phyloP scores from a whole-genome alignment of 2,329 filamentous ascomycete species.

The Botrytis aclada region DNA sequence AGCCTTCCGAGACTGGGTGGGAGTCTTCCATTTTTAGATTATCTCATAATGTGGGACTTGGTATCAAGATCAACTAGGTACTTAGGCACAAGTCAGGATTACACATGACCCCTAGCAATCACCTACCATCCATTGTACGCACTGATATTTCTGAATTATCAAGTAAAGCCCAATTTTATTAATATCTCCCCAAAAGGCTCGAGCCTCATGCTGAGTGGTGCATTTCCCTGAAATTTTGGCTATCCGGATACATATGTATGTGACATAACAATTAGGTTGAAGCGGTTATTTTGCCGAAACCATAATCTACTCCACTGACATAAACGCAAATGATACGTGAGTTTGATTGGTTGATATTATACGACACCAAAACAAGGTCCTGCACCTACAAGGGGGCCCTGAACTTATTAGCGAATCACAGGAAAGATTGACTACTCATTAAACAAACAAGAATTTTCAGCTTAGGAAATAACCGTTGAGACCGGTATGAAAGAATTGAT shows the following conservation, averaged over 20 bases:
- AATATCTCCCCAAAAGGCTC: background rate
- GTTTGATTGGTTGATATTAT: background rate
- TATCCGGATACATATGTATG: background rate
- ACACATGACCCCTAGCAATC: too few species aligned
- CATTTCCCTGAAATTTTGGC: background rate
- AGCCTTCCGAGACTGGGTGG: too few species aligned
- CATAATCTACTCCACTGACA: background rate
- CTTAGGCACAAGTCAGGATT: too few species aligned
- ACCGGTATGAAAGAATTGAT: too few species aligned
- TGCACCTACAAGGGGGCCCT: background rate
- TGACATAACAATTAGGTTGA: background rate
- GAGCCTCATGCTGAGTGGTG: background rate
- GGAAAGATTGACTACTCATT: background rate
- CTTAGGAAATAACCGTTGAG: too few species aligned
- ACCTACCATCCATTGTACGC: background rate
- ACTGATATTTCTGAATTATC: background rate
- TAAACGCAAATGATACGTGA: background rate
- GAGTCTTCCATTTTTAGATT: too few species aligned
- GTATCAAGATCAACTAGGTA: too few species aligned
- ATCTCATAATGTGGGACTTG: too few species aligned
- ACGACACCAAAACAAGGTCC: background rate
- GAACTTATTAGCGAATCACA: background rate
- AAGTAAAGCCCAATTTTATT: background rate
- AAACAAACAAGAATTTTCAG: too few species aligned
- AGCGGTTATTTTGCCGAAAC: background rate